Percentiles rank a stretch among this genome's conserved stretches.
phyloP scores from a whole-genome alignment of 352 stramenopile genomes.

The Phytophthora nicotianae region DNA sequence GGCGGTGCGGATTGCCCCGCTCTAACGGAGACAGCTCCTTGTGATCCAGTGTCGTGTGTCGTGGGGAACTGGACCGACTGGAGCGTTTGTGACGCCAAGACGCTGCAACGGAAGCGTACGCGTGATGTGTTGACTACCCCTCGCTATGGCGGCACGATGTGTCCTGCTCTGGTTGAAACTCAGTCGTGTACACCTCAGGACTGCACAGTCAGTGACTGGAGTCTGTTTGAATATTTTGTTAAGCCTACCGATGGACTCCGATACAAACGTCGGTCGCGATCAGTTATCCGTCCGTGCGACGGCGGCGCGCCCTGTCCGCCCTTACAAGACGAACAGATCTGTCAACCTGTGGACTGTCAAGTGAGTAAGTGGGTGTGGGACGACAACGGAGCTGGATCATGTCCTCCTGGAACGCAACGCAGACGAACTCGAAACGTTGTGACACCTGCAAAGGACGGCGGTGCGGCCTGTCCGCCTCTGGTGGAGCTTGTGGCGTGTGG shows the following conservation, averaged over 20 bases:
- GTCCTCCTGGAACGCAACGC: conserved; percentile 33
- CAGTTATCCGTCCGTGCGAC: conserved; percentile 37
- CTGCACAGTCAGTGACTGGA: conserved; percentile 60
- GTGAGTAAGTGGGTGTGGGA: conserved; percentile 63
- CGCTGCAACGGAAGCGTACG: conserved; percentile 37
- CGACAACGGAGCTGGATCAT: conserved; percentile 38
- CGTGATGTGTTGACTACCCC: conserved; percentile 35
- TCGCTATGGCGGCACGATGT: conserved; percentile 45
- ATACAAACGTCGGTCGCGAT: conserved; percentile 54
- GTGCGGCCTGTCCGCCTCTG: conserved; percentile 32
- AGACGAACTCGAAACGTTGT: conserved; percentile 38
- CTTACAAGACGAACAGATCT: conserved; percentile 54
- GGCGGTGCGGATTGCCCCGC: conserved; percentile 40
- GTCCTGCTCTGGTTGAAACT: conserved; percentile 39
- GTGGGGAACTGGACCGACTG: conserved; percentile 45
- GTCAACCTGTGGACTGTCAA: conserved; percentile 60
- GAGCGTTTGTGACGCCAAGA: conserved; percentile 37
- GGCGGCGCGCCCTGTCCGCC: conserved; percentile 47
- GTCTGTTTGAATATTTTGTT: conserved; percentile 45
- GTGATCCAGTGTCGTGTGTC: conserved; percentile 46
- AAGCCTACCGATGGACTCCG: conserved; percentile 42
- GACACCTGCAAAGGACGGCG: conserved; percentile 35
- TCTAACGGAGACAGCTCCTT: conserved; percentile 37
- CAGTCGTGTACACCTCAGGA: conserved; percentile 49
- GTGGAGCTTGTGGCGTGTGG: conserved; percentile 44